These are phyloP conservation scores for Neoboletus subvelutipes DNA, from an alignment of 768 basidiomycete species.

Conservation along the genomic window DNA sequence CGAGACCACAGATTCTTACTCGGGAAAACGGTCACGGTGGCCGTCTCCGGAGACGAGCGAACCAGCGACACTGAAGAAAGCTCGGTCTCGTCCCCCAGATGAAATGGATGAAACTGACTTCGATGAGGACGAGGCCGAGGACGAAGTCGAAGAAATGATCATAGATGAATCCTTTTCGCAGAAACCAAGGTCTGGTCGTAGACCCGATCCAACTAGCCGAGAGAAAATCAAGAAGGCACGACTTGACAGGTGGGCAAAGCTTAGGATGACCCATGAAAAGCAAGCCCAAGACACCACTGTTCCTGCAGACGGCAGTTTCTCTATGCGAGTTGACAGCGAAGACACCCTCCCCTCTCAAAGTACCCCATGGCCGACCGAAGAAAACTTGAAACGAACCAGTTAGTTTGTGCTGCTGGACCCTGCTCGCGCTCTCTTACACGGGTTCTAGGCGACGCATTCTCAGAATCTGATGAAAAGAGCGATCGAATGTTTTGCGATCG, in stretches of 20 bases:
- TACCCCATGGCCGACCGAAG: slow-evolving; percentile 28
- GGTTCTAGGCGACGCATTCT: slow-evolving; percentile 6
- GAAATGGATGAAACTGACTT: slow-evolving; percentile 23
- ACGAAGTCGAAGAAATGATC: slow-evolving; percentile 52
- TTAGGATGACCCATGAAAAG: slow-evolving; percentile 23
- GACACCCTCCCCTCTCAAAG: slow-evolving; percentile 16
- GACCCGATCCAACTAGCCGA: slow-evolving; percentile 27
- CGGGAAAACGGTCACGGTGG: slow-evolving; percentile 30
- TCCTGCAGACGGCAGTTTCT: slow-evolving; percentile 27
- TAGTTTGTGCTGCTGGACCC: neutral
- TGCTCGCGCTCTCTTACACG: slow-evolving; percentile 1
- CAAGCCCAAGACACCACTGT: slow-evolving; percentile 34
- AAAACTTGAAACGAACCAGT: slow-evolving; percentile 51
- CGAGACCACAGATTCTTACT: slow-evolving; percentile 7
- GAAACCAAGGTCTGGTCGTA: slow-evolving; percentile 12
- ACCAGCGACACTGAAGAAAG: slow-evolving; percentile 24
- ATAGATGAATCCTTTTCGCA: slow-evolving; percentile 35
- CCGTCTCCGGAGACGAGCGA: slow-evolving; percentile 25
- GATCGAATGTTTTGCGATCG: slow-evolving; percentile 30
- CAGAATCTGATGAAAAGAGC: slow-evolving; percentile 34
- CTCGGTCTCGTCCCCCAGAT: slow-evolving; percentile 23
- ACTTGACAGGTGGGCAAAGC: slow-evolving; percentile 27
- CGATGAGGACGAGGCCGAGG: slow-evolving; percentile 43
- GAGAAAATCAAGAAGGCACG: slow-evolving; percentile 33
- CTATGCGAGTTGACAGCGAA: slow-evolving; percentile 31